These are phyloP conservation scores for Colletotrichum spinosum DNA, from an alignment of 2,329 filamentous ascomycete genomes.

Conservation along the genomic window DNA sequence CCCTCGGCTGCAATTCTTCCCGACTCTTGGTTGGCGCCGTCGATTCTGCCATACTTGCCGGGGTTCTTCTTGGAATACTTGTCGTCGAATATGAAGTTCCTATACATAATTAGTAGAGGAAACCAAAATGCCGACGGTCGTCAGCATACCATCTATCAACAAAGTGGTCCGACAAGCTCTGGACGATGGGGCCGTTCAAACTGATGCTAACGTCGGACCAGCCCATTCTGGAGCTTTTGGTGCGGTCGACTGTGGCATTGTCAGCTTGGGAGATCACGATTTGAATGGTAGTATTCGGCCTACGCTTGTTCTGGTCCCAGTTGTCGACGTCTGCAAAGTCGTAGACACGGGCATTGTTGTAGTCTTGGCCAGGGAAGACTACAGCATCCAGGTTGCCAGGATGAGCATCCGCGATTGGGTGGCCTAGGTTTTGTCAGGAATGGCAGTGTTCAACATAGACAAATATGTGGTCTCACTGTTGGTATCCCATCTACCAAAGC, in stretches of 20 bases:
- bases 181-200: slow-evolving; percentile 78
- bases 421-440: slow-evolving; percentile 54
- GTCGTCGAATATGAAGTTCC: slow-evolving; percentile 86
- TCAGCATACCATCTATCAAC: slow-evolving; percentile 76
- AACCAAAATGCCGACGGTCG: not conserved
- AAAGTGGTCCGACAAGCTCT: slow-evolving; percentile 83
- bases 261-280: not conserved
- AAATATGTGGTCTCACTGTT: slow-evolving; percentile 62
- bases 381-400: slow-evolving; percentile 80
- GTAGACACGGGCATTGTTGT: slow-evolving; percentile 87
- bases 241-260: slow-evolving; percentile 72
- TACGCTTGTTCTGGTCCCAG: slow-evolving; percentile 85
- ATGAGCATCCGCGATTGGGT: slow-evolving; percentile 87
- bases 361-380: slow-evolving; percentile 90
- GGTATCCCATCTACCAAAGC: slow-evolving; percentile 90
- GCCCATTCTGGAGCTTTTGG: slow-evolving; percentile 85
- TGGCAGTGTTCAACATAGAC: not conserved
- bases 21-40: slow-evolving; percentile 32
- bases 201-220: slow-evolving; percentile 91
- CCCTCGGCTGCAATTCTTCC: slow-evolving; percentile 26
- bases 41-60: slow-evolving; percentile 59
- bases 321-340: slow-evolving; percentile 83
- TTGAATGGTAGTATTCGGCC: slow-evolving; percentile 36
- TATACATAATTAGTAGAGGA: slow-evolving; percentile 41
- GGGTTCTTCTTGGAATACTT: slow-evolving; percentile 75